A percentile compares a stretch with the other conserved stretches of the same genome.
These are phyloP conservation scores for Microstegium vimineum DNA, from an alignment of 176 grass and related monocot genomes.

Conservation along the genomic window DNA sequence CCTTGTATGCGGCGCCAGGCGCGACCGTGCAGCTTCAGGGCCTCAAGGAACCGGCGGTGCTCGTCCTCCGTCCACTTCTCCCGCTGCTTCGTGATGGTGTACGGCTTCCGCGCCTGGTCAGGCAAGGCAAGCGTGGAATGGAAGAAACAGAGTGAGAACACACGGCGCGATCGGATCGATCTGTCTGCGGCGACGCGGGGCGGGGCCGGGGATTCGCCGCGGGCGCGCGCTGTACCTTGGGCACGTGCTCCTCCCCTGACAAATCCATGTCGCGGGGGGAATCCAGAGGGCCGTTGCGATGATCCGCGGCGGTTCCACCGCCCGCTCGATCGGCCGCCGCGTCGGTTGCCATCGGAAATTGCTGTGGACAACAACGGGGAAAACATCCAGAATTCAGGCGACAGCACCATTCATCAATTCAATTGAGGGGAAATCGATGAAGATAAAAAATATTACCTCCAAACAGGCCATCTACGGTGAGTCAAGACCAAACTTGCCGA, in stretches of 20 bases:
- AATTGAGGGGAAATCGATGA: too few relatives aligned
- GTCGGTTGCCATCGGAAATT: slow-evolving; percentile 17
- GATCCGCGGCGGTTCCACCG: background rate
- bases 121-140: background rate
- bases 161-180: background rate
- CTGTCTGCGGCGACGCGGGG: background rate
- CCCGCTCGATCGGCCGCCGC: background rate
- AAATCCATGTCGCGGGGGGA: slow-evolving; percentile 42
- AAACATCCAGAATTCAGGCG: background rate
- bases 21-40: slow-evolving; percentile 79
- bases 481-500: background rate
- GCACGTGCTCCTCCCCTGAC: slow-evolving; percentile 40
- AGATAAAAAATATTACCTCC: slow-evolving; percentile 6
- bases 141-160: background rate
- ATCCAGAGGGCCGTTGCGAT: background rate
- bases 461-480: background rate
- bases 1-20: slow-evolving; percentile 93
- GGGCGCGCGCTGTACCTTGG: slow-evolving; percentile 66
- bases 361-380: background rate
- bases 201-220: too few relatives aligned
- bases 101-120: slow-evolving; percentile 82
- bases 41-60: slow-evolving; percentile 80
- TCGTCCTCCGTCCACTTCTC: slow-evolving; percentile 95
- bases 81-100: slow-evolving; percentile 94
- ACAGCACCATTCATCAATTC: too few relatives aligned